Base-by-base conservation (phyloP, 768 basidiomycete species). In the Fibroporia radiculosa region DNA sequence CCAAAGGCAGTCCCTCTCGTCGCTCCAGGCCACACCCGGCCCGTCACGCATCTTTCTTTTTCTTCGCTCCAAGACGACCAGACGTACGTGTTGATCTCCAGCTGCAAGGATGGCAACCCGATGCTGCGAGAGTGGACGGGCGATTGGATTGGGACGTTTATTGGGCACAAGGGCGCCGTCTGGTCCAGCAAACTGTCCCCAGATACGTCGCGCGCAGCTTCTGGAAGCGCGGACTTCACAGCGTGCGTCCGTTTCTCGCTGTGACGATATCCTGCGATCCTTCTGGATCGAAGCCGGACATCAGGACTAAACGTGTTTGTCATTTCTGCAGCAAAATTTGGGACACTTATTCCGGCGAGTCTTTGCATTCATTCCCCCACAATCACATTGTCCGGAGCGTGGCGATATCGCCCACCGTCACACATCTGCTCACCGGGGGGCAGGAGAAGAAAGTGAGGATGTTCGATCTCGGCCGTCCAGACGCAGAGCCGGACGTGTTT, bases 81-180 rank as follows among this genome's bases (percentile, higher is more conserved):
- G 51, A 79, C 82, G 34, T 98, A 84, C 66, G 70, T 97, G 51
- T 76, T 99, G 51, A 85, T 97, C 58, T 97, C 93, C 46, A 87
- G 88, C 56, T 98, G 96, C 73, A 99, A 98, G 68, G 96, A 98
- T 73, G 96, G 96, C 26, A 97, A 92, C 57, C 93, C 92, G 35
- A 93, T 95, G 90, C 70, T 96, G 54, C 80, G 92, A 59, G 86
- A 92, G 59, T 95, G 93, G 93, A 88, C 90, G 44, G 95, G 95
- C 26, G 96, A 99, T 65, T 99, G 96, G 96, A 88, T 96, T 61
- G 96, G 96, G 28, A 89, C 86, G 14, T 90, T 88, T 62, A 72
- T 89, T 32, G 85, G 86, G 19, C 85, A 88, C 67, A 88, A 90
- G 63, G 96, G 95, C 55, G 95, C 95, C 6, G 95, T 99, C 3